These are phyloP conservation scores for Sicyos baderoa DNA, from an alignment of 306 rosid genomes.

Conservation along the genomic window DNA sequence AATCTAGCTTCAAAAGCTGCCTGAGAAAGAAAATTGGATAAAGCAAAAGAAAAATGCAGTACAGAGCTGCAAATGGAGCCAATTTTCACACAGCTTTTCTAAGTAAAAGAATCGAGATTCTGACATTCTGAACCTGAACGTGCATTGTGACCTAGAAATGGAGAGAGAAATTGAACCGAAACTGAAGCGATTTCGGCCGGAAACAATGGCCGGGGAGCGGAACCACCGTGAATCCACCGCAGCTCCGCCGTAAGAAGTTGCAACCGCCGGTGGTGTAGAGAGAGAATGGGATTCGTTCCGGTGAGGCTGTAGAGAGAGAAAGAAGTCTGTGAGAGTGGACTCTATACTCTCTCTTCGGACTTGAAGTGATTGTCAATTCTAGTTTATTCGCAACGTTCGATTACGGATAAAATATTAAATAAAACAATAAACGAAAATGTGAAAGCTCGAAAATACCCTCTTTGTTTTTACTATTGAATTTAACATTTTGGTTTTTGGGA, in stretches of 20 bases:
- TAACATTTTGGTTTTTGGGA: background rate
- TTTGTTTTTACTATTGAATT: background rate
- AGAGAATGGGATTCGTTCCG: background rate
- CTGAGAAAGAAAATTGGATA: background rate
- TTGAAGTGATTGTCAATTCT: slow-evolving; percentile 33
- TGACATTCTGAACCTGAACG: slow-evolving; percentile 1
- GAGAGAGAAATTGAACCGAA: background rate
- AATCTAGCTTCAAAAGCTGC: slow-evolving; percentile 14
- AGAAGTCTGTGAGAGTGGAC: background rate
- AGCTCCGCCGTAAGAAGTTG: background rate
- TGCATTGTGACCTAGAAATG: background rate
- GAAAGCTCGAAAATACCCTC: background rate
- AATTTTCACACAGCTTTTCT: slow-evolving; percentile 15
- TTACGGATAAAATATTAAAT: slow-evolving; percentile 17
- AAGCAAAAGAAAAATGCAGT: background rate
- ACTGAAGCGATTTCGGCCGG: background rate
- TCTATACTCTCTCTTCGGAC: slow-evolving; percentile 33
- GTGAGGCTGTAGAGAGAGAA: slow-evolving; percentile 8
- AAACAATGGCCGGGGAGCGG: background rate
- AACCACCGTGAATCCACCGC: background rate
- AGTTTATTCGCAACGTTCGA: slow-evolving; percentile 32
- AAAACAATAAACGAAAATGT: background rate
- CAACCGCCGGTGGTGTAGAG: background rate
- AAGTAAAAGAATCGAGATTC: slow-evolving; percentile 21
- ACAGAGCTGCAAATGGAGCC: slow-evolving; percentile 14